These are phyloP conservation scores for Musa balbisiana DNA, from an alignment of 202 grass and related monocot genomes.

Conservation along the genomic window DNA sequence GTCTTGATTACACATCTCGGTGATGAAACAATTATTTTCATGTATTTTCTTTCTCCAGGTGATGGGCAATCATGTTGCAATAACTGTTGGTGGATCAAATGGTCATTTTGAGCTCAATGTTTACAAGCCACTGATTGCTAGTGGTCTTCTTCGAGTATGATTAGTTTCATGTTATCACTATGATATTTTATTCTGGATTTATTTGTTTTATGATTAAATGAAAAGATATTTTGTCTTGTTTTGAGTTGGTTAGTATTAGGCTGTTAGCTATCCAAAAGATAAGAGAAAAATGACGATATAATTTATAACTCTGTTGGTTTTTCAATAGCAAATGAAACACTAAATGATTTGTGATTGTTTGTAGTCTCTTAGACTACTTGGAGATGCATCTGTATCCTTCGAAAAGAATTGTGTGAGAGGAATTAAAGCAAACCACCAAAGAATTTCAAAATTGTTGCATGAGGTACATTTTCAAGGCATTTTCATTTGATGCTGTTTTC, in stretches of 20 bases:
- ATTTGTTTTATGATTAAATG: not conserved
- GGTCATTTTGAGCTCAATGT: conserved; percentile 98
- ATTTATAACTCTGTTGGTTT: not conserved
- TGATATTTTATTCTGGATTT: not conserved
- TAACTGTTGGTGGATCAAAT: conserved; percentile 87
- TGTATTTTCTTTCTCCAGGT: conserved; percentile 41
- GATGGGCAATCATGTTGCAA: conserved; percentile 87
- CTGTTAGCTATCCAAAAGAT: not conserved
- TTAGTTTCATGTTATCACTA: conserved; percentile 17
- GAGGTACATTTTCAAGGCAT: conserved; percentile 41
- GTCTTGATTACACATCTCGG: not conserved
- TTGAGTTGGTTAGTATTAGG: not conserved
- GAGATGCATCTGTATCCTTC: conserved; percentile 79
- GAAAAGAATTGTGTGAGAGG: conserved; percentile 95
- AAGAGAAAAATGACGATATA: not conserved
- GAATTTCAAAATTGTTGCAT: conserved; percentile 85
- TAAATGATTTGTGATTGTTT: conserved; percentile 10
- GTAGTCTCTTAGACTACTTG: conserved; percentile 83
- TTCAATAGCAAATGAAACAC: not conserved
- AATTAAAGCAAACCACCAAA: conserved; percentile 85
- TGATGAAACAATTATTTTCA: not conserved
- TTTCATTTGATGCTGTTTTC: not conserved
- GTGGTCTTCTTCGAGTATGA: conserved; percentile 81
- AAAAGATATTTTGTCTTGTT: not conserved
- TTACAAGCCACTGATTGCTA: conserved; percentile 87